Base-by-base conservation (phyloP, 2,329 filamentous ascomycete species). In the Penicillium sp. region DNA sequence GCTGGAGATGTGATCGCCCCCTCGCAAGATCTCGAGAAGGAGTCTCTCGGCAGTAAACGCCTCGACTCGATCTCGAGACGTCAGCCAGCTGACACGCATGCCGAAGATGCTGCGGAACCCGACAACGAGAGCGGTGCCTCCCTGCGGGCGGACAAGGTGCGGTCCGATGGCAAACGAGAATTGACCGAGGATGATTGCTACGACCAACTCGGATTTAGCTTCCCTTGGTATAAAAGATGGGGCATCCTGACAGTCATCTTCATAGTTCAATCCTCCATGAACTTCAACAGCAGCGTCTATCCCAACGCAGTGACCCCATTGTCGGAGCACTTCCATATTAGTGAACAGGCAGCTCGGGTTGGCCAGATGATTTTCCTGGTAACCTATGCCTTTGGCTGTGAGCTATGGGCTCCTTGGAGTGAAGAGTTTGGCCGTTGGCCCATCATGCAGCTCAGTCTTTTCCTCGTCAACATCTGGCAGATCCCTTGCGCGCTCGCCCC, bases 391-490 rank as follows among this genome's bases (percentile, higher is more conserved):
- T 86, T 90, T 57, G 86, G 86, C 7, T 90, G 86, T 58, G 86
- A 89, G 63, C 73, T 89, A 0, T 90, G 86, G 86, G 86, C 86
- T 1, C 86, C 86, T 0, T 90, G 85, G 83, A 84, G 79, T 16
- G 86, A 91, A 62, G 86, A 90, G 57, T 74, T 88, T 34, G 86
- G 86, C 7, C 77, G 86, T 28, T 83, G 79, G 72, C 81, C 81
- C 1, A 76, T 88, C 33, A 73, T 88, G 30, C 85, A 88, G 71
- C 66, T 77, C 20, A 84, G 79, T n/a, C 69, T 89, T 42, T 74
- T 83, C 47, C 68, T 90, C 10, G 83, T 88, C 59, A 89, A 89
- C 57, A 65, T 89, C 39, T 90, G 78, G 74, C 81, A 86, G 51
- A 62, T 87, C 0, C 81, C 80, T 4, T 80, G 84, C 16, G 83